Percentiles rank a stretch among this genome's conserved stretches.
phyloP scores from a whole-genome alignment of 129 eudicot genomes.

The Helianthus tuberosus region DNA sequence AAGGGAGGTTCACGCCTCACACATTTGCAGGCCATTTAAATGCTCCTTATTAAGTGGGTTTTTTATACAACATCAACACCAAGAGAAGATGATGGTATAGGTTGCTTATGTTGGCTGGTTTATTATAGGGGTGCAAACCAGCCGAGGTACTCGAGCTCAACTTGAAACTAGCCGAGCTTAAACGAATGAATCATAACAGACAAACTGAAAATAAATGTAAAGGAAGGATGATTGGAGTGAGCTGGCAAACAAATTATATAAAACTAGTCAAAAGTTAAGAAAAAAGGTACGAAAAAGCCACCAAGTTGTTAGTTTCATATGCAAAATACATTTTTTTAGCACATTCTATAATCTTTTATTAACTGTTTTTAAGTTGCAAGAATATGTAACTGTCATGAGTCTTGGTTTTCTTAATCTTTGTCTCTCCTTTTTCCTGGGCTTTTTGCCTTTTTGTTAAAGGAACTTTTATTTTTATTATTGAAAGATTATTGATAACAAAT shows the following conservation, averaged over 20 bases:
- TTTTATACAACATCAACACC: no score
- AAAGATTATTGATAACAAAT: slow-evolving; percentile 21
- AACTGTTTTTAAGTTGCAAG: slow-evolving; percentile 27
- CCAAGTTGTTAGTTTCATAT: slow-evolving; percentile 22
- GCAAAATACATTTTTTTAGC: slow-evolving; percentile 9
- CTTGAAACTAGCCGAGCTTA: no score
- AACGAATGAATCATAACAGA: slow-evolving; percentile 9
- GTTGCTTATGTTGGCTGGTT: no score
- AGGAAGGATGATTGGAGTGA: slow-evolving; percentile 24
- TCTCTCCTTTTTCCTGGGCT: background rate
- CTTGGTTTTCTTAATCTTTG: slow-evolving; percentile 8
- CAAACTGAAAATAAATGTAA: slow-evolving; percentile 17
- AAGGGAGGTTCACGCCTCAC: no score
- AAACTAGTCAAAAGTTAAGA: slow-evolving; percentile 26
- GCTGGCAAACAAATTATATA: slow-evolving; percentile 23
- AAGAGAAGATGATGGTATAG: no score
- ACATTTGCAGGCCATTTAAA: no score
- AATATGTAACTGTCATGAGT: slow-evolving; percentile 23
- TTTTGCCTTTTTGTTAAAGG: slow-evolving; percentile 20
- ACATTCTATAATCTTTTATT: slow-evolving; percentile 7
- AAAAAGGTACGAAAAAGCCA: slow-evolving; percentile 26
- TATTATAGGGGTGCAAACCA: no score
- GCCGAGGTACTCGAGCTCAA: no score
- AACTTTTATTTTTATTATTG: slow-evolving; percentile 1
- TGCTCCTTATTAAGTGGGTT: no score